Evolutionary conservation across 176 grass and related monocot species (phyloP).

Genomic region (Triticum monococcum): DNA sequence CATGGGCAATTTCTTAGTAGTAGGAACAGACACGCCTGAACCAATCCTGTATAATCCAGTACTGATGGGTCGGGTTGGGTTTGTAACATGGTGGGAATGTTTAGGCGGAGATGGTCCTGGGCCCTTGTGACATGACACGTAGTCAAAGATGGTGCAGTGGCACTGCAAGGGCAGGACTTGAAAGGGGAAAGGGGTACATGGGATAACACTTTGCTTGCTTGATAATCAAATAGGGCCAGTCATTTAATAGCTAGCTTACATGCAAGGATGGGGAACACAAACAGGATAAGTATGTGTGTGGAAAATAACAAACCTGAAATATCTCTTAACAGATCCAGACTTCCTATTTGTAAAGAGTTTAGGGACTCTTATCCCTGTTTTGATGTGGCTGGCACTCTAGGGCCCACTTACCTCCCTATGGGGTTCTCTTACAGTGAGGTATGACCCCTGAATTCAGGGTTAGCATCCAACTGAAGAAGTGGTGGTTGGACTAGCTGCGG

Average conservation of each 20-base stretch:
- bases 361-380: neutral
- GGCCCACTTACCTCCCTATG: neutral
- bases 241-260: neutral
- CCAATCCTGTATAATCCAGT: neutral
- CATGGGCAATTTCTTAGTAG: neutral
- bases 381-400: neutral
- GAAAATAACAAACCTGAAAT: neutral
- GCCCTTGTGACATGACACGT: neutral
- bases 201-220: neutral
- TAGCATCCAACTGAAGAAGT: neutral
- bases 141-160: neutral
- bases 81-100: neutral
- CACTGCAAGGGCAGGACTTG: slow-evolving; percentile 2
- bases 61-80: neutral
- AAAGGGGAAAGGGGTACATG: neutral
- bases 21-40: neutral
- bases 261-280: neutral
- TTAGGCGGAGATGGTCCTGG: neutral
- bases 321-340: neutral
- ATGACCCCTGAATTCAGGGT: neutral
- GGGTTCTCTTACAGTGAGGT: neutral
- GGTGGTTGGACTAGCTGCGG: neutral
- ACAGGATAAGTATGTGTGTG: neutral
- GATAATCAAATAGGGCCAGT: neutral
- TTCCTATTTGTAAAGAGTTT: neutral